Base-by-base conservation (phyloP, 495 filamentous ascomycete genomes). In the Penicillium canescens region DNA sequence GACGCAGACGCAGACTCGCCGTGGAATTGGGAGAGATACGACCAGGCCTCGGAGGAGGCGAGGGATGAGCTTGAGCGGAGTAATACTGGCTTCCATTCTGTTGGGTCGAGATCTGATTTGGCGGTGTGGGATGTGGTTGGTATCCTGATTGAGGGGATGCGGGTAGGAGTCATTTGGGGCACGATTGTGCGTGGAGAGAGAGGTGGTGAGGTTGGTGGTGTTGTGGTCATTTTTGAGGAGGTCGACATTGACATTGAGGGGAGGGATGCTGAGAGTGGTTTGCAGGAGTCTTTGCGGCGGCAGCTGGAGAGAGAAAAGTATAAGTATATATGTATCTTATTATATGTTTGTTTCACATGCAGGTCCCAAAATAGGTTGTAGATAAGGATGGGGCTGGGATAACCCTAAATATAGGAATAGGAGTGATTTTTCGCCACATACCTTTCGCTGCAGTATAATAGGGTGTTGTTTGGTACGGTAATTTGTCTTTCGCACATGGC, bases 401-500 rank as follows among this genome's bases (percentile, higher is more conserved):
- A 40, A 33, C n/a, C 9, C 28, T 42, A 36, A 14, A 51, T 51
- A 43, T 26, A 43, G 49, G 28, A 14, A 13, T 24, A 1, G 6
- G 21, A n/a, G 9, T 16, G 2, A n/a, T n/a, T 18, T 38, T 23
- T 41, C 14, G 11, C 16, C 20, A 51, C 68, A 56, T 76, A 80
- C 78, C 74, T 73, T 72, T 81, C 78, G 57, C 78, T 80, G 66
- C 79, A 82, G 59, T 82, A 82, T 26, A 82, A 71, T 34, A 87
- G 76, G 11, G 77, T 78, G 57, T 81, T 80, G 65, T 83, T 79
- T 35, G 86, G 87, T 34, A 82, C 76, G 14, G 81, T 75, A 50
- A 88, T 86, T 65, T 89, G 86, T 63, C 81, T 82, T 55, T 85
- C 81, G 68, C 86, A 90, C 64, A 81, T 80, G 42, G 81, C 75